These are phyloP conservation scores for Aspergillus sojae DNA, from an alignment of 2,329 filamentous ascomycete species.

Conservation along the genomic window DNA sequence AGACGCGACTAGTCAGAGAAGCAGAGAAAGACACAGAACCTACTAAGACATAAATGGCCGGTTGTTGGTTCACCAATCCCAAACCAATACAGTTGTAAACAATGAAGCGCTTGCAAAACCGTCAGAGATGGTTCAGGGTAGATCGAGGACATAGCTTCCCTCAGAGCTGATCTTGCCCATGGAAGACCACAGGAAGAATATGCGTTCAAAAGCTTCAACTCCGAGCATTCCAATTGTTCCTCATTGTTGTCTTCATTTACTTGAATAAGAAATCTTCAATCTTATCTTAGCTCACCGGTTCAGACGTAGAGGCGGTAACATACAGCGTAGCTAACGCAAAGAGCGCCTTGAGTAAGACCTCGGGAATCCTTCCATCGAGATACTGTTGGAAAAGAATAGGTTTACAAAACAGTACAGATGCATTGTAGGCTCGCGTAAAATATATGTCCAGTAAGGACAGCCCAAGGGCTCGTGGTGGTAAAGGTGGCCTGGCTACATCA, in stretches of 20 bases:
- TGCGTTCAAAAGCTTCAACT: neutral
- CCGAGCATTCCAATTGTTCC: neutral
- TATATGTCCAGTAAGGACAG: slow-evolving; percentile 2
- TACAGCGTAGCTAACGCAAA: slow-evolving; percentile 5
- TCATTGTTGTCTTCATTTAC: neutral
- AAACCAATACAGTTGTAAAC: slow-evolving; percentile 5
- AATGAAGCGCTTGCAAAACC: neutral
- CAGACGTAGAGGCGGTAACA: neutral
- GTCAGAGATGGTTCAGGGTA: neutral
- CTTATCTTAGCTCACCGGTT: neutral
- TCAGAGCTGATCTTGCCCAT: slow-evolving; percentile 1
- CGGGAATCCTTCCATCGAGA: neutral
- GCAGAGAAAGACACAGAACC: neutral
- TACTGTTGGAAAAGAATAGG: slow-evolving; percentile 2
- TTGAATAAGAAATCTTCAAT: neutral
- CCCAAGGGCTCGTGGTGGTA: slow-evolving; percentile 1
- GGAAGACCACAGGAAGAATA: slow-evolving; percentile 2
- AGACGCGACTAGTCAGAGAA: neutral
- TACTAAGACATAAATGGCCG: slow-evolving; percentile 7
- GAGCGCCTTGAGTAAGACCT: neutral
- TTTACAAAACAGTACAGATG: neutral
- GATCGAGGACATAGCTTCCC: neutral
- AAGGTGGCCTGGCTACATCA: neutral
- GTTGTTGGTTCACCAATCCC: neutral
- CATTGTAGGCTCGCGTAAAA: slow-evolving; percentile 5